phyloP scores from a whole-genome alignment of 257 asterid species.

The Fraxinus cuspidata region DNA sequence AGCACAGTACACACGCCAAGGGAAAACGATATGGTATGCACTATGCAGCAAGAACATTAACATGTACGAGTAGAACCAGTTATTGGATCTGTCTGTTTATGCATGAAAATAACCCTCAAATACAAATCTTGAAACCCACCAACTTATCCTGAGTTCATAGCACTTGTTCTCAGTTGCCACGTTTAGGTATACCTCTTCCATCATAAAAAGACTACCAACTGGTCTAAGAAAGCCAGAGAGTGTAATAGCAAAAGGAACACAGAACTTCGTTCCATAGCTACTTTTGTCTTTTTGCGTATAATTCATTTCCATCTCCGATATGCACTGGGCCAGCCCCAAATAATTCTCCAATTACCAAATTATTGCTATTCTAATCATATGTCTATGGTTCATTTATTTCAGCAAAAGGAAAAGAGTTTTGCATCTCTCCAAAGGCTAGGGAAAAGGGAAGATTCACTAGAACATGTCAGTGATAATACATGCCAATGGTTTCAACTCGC shows the following conservation, averaged over 20 bases:
- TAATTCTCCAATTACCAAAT: background rate
- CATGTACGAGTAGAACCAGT: background rate
- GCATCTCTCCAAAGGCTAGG: background rate
- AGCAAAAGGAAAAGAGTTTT: background rate
- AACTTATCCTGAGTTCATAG: background rate
- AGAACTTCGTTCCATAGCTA: conserved; percentile 5
- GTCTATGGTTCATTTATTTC: background rate
- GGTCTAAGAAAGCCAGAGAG: background rate
- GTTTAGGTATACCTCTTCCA: background rate
- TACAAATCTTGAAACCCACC: background rate
- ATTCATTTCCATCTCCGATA: background rate
- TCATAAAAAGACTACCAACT: background rate
- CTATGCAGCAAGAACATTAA: conserved; percentile 6
- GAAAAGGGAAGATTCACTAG: background rate
- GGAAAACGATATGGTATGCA: conserved; percentile 9
- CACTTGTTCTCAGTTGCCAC: background rate
- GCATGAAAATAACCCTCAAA: background rate
- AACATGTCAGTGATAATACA: background rate
- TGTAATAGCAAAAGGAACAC: background rate
- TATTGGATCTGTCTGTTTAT: background rate
- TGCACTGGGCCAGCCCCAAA: background rate
- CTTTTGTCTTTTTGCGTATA: background rate
- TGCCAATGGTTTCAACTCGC: background rate
- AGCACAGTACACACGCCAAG: conserved; percentile 9
- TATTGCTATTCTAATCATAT: conserved; percentile 2